Evolutionary conservation across 257 asterid genomes (phyloP).

Genomic region (Nicotiana otophora): DNA sequence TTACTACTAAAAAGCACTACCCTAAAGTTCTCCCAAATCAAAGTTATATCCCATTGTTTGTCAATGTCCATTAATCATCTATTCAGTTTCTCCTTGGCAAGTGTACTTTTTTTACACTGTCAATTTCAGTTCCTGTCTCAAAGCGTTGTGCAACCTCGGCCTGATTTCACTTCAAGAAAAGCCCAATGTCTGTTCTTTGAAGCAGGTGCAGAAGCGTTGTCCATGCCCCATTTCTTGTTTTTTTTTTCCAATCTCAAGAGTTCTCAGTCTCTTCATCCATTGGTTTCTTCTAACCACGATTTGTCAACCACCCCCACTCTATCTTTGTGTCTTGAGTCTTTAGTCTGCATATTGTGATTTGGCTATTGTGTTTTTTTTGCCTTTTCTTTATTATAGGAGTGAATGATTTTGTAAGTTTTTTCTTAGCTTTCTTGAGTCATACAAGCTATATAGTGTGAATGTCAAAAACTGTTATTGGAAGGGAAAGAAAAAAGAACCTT

Average conservation of each 20-base stretch:
- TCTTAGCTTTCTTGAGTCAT: constrained; percentile 13
- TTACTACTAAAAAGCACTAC: not conserved
- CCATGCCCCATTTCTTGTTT: constrained; percentile 22
- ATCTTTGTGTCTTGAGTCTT: constrained; percentile 12
- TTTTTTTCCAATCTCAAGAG: constrained; percentile 3
- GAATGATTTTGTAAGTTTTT: constrained; percentile 29
- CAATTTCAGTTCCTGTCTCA: constrained; percentile 30
- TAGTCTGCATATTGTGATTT: constrained; percentile 38
- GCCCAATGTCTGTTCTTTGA: constrained; percentile 20
- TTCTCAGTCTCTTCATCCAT: constrained; percentile 8
- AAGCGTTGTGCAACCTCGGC: constrained; percentile 85
- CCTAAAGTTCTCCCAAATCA: constrained; percentile 18
- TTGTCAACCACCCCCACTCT: constrained; percentile 17
- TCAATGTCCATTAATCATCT: constrained; percentile 18
- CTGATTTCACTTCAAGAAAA: constrained; percentile 44
- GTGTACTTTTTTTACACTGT: constrained; percentile 83
- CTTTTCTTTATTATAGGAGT: constrained; percentile 20
- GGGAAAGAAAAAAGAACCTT: constrained; percentile 12
- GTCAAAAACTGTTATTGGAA: constrained; percentile 34
- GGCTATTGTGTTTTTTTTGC: constrained; percentile 21
- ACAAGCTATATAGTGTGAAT: constrained; percentile 60
- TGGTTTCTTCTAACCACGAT: constrained; percentile 23
- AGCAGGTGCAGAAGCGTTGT: constrained; percentile 90
- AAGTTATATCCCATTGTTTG: constrained; percentile 32
- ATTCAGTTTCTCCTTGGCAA: constrained; percentile 38